phyloP scores from a whole-genome alignment of 2,329 filamentous ascomycete genomes.

The Akanthomyces muscarius region DNA sequence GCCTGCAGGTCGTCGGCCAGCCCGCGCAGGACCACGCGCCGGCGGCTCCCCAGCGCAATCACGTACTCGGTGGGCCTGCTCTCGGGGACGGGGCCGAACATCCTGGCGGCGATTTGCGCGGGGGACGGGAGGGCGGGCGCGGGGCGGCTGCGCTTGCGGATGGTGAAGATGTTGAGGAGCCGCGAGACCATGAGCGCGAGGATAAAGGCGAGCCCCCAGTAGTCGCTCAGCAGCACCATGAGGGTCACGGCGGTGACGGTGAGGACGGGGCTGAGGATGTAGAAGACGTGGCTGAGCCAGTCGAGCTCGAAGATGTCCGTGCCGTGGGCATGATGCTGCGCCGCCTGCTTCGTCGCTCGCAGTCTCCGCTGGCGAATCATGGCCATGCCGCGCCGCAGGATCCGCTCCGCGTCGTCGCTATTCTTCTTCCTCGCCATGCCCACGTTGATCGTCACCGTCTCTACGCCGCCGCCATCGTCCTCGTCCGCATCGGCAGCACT shows the following conservation, averaged over 20 bases:
- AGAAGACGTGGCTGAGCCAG: conserved; percentile 46
- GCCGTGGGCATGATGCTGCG: neutral
- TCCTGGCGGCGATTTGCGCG: neutral
- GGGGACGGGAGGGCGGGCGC: neutral
- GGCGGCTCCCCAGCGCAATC: conserved; percentile 47
- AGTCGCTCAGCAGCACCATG: conserved; percentile 46
- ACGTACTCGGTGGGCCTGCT: conserved; percentile 40
- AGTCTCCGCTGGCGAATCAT: neutral
- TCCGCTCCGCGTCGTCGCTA: conserved; percentile 23
- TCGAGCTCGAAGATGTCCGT: conserved; percentile 35
- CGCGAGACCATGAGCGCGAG: conserved; percentile 50
- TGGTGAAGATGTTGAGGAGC: conserved; percentile 51
- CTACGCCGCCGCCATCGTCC: conserved; percentile 8
- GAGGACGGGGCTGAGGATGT: conserved; percentile 44
- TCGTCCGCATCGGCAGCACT: neutral
- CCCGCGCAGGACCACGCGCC: conserved; percentile 51
- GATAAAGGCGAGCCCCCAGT: conserved; percentile 48
- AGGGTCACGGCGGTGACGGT: conserved; percentile 42
- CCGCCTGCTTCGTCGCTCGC: neutral
- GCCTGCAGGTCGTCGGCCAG: conserved; percentile 54
- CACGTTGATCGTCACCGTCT: conserved; percentile 29
- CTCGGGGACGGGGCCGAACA: neutral
- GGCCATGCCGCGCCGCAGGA: conserved; percentile 10
- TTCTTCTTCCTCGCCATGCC: conserved; percentile 20
- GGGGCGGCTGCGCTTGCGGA: conserved; percentile 45